These are phyloP conservation scores for Cornus kousa DNA, from an alignment of 148 eudicot genomes.

Conservation along the genomic window DNA sequence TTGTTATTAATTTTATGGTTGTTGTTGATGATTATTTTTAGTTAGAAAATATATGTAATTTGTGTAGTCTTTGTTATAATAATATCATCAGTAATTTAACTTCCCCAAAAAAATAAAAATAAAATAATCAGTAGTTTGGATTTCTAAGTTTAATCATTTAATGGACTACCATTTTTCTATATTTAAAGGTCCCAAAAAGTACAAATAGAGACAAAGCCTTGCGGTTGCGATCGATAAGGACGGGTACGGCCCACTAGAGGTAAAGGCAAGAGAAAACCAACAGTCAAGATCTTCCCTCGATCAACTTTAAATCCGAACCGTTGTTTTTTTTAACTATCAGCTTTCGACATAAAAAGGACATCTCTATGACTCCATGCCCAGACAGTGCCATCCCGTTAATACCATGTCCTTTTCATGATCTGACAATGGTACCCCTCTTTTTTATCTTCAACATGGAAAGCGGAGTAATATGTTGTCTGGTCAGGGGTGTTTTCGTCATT, in stretches of 20 bases:
- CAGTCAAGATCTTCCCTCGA: background rate
- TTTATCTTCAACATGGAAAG: too few relatives aligned
- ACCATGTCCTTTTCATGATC: conserved; percentile 30
- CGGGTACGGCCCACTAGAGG: background rate
- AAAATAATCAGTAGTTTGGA: too few relatives aligned
- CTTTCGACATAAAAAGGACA: conserved; percentile 36
- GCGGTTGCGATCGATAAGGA: conserved; percentile 9
- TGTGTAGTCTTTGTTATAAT: too few relatives aligned
- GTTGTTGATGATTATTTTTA: too few relatives aligned
- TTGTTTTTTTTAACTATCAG: conserved; percentile 4
- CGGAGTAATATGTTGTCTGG: background rate
- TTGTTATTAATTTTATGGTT: too few relatives aligned
- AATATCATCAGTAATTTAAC: too few relatives aligned
- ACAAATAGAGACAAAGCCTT: background rate
- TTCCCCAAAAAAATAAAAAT: too few relatives aligned
- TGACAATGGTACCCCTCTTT: conserved; percentile 24
- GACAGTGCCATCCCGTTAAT: conserved; percentile 35
- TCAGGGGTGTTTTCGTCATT: conserved; percentile 8
- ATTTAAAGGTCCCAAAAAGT: background rate
- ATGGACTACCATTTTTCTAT: background rate
- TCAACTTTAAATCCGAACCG: conserved; percentile 2
- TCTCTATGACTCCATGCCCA: conserved; percentile 31
- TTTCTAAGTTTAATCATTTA: too few relatives aligned
- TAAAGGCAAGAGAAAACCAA: background rate
- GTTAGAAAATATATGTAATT: too few relatives aligned